Conservation (phyloP, 345 rosid species). For the Eucalyptus curtisii region DNA sequence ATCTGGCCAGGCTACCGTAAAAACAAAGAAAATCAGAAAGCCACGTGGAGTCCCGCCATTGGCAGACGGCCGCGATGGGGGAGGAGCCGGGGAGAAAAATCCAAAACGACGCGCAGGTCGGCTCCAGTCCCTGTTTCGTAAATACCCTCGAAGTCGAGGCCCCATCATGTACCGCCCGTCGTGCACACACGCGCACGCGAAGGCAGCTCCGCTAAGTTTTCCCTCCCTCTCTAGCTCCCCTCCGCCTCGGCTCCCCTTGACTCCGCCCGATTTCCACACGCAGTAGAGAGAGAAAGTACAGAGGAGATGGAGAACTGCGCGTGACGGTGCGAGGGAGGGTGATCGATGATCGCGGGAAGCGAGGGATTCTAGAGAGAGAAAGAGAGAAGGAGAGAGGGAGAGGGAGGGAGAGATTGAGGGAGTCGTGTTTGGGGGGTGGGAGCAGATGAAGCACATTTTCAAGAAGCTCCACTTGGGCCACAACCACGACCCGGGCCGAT, state of each 20-base stretch:
- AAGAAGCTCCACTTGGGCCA: slow-evolving; percentile 81
- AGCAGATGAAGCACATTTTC: slow-evolving; percentile 83
- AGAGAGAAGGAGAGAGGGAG: not conserved
- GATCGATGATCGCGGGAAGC: not conserved
- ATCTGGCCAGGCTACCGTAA: not conserved
- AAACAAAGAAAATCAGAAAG: not conserved
- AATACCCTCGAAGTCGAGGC: not conserved
- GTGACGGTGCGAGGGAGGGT: not conserved
- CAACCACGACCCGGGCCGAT: slow-evolving; percentile 57
- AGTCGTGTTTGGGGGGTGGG: not conserved
- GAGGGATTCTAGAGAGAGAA: not conserved
- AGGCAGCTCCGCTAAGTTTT: slow-evolving; percentile 9
- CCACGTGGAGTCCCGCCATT: not conserved
- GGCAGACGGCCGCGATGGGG: not conserved
- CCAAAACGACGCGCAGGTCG: not conserved
- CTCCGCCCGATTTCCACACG: not conserved
- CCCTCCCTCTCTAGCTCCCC: slow-evolving; percentile 6
- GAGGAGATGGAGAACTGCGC: not conserved
- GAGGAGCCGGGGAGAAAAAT: not conserved
- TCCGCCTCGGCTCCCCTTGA: not conserved
- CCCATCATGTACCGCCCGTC: not conserved
- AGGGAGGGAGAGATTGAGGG: not conserved
- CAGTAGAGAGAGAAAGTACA: not conserved
- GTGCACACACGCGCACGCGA: not conserved
- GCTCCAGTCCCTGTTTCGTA: not conserved